Base-by-base conservation (phyloP, 441 rosid genomes). In the Lepidium campestre region DNA sequence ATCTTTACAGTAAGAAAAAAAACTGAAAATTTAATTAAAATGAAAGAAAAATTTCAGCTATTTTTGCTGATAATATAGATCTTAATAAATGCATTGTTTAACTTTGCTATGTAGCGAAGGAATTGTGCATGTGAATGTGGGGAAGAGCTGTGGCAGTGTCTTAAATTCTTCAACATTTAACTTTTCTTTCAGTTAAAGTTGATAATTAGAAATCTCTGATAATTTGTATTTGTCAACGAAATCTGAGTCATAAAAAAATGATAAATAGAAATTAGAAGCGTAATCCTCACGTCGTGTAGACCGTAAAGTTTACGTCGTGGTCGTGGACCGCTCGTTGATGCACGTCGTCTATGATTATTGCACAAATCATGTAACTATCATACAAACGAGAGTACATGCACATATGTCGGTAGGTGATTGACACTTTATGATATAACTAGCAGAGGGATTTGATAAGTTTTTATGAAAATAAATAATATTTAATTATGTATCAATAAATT, bases 271-370 rank as follows among this genome's bases (percentile, higher is more conserved):
- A n/a, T 10, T 25, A 44, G 68, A 65, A 65, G 5, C 66, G 61
- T 72, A 50, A 49, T 18, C 60, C 36, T 56, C 14, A 71, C 48
- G 75, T 55, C 41, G 62, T 61, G 62, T 61, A 49, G 64, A 64
- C 54, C 60, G 70, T 69, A 60, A 62, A 36, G 27, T 8, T 48
- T 64, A 71, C 53, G 71, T 49, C 18, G 48, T 49, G 48, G 67
- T 42, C 37, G 72, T 66, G 72, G 40, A 47, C 73, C 73, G 68
- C 72, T 67, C 72, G 58, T 73, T 46, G 68, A 67, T 45, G 69
- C 73, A 73, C 72, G 73, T 67, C 63, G 68, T n/a, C 44, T 35
- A 58, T 67, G 59, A 73, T 73, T 46, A 65, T 65, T 57, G 71
- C 62, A 58, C 49, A 65, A 49, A 65, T 72, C 60, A 65, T 25